These are phyloP conservation scores for Leptodermis oblonga DNA, from an alignment of 257 asterid genomes.

Conservation along the genomic window DNA sequence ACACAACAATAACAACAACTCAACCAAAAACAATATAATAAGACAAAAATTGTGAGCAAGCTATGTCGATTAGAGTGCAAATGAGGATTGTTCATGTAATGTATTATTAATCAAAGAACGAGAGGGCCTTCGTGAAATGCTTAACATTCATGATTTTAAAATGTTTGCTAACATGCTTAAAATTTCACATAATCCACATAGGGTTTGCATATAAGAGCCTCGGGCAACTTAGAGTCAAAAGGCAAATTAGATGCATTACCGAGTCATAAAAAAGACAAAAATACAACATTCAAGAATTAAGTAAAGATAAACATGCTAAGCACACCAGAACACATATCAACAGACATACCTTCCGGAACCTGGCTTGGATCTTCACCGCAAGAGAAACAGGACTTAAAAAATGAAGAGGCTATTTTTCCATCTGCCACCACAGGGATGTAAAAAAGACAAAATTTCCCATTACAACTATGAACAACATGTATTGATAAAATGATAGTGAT, in stretches of 20 bases:
- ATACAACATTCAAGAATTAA: no score
- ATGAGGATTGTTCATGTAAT: background rate
- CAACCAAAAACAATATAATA: background rate
- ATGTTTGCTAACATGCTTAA: background rate
- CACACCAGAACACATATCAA: constrained; percentile 22
- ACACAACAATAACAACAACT: background rate
- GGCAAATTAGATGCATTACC: background rate
- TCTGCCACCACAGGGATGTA: constrained; percentile 37
- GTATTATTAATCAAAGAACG: background rate
- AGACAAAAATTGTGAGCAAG: background rate
- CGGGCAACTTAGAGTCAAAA: background rate
- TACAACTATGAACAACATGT: background rate
- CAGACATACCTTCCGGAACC: constrained; percentile 63
- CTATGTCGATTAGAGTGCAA: background rate
- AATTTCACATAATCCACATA: background rate
- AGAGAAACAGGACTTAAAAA: constrained; percentile 77
- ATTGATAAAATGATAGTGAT: background rate
- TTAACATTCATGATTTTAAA: background rate
- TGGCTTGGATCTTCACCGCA: constrained; percentile 87
- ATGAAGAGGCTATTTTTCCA: constrained; percentile 43
- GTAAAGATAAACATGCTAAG: no score
- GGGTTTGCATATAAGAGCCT: background rate
- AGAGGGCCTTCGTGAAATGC: background rate
- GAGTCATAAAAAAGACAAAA: background rate
- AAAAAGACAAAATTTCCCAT: background rate